Conservation (phyloP, 2,329 filamentous ascomycete genomes). For the Drechslera avenae region DNA sequence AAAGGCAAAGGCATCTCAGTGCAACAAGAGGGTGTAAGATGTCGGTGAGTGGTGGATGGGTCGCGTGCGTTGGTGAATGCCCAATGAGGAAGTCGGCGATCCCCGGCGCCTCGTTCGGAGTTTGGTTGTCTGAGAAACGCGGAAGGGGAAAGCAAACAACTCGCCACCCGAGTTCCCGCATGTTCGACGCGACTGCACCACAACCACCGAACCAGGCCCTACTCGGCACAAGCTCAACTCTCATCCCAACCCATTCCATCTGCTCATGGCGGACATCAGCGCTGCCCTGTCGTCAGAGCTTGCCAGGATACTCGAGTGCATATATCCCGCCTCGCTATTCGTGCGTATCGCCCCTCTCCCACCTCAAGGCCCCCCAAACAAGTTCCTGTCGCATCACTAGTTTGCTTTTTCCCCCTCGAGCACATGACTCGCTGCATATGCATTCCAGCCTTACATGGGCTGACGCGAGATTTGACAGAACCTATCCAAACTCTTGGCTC, state of each 20-base stretch:
- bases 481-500: slow-evolving; percentile 43
- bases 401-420: not conserved
- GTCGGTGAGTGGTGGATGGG: slow-evolving; percentile 1
- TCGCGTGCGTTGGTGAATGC: slow-evolving; percentile 6
- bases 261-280: slow-evolving; percentile 25
- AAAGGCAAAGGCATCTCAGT: slow-evolving; percentile 4
- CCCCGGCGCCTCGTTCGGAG: slow-evolving; percentile 3
- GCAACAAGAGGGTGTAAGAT: slow-evolving; percentile 1
- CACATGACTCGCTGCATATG: slow-evolving; percentile 32
- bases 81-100: slow-evolving; percentile 17
- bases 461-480: slow-evolving; percentile 40
- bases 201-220: slow-evolving; percentile 10
- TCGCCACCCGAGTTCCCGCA: slow-evolving; percentile 1
- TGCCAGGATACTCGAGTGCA: slow-evolving; percentile 54
- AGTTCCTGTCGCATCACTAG: slow-evolving; percentile 17
- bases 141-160: slow-evolving; percentile 20
- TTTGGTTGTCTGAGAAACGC: slow-evolving; percentile 26
- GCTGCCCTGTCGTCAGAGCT: slow-evolving; percentile 50
- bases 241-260: not conserved
- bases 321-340: slow-evolving; percentile 58
- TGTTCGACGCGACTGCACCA: slow-evolving; percentile 15
- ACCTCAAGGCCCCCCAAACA: slow-evolving; percentile 11
- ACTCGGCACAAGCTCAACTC: slow-evolving; percentile 8
- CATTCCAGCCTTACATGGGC: slow-evolving; percentile 17
- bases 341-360: slow-evolving; percentile 43